Evolutionary conservation across 2,329 filamentous ascomycete species (phyloP).

Genomic region (Sporothrix schenckii): DNA sequence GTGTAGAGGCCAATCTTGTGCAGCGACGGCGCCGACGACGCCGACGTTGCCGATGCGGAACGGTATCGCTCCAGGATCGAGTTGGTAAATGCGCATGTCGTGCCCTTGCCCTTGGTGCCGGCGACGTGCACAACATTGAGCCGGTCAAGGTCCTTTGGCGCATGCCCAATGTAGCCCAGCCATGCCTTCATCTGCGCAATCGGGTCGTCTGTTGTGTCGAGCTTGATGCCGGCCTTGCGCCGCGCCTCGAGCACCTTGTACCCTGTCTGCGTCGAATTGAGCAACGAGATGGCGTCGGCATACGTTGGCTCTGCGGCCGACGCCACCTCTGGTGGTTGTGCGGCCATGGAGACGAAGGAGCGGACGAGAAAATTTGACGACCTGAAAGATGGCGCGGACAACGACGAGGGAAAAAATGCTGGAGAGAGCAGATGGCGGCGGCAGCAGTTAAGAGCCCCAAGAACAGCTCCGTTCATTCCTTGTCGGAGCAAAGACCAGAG

Average conservation of each 20-base stretch:
- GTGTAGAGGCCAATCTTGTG: conserved; percentile 65
- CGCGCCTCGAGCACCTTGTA: conserved; percentile 79
- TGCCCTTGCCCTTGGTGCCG: conserved; percentile 78
- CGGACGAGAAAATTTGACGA: not conserved
- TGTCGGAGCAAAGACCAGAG: not conserved
- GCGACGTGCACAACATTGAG: conserved; percentile 71
- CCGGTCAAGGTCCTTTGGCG: conserved; percentile 56
- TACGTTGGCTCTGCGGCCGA: conserved; percentile 20
- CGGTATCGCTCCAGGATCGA: conserved; percentile 62
- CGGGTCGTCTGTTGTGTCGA: conserved; percentile 62
- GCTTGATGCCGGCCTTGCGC: conserved; percentile 69
- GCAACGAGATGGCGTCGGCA: conserved; percentile 79
- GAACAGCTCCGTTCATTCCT: conserved; percentile 22
- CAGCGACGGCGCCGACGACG: conserved; percentile 39
- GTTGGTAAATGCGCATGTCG: conserved; percentile 68
- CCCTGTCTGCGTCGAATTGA: conserved; percentile 91
- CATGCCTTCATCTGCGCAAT: conserved; percentile 81
- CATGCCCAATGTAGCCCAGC: conserved; percentile 75
- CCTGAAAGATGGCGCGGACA: not conserved
- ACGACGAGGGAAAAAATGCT: not conserved
- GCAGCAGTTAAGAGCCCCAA: conserved; percentile 27
- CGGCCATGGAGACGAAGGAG: not conserved
- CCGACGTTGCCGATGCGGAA: conserved; percentile 29
- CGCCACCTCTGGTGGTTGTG: not conserved
- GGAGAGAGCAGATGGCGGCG: conserved; percentile 8